These are phyloP conservation scores for Coemansia sp. DNA, from an alignment of 192 early-diverging fungal genomes.

Conservation along the genomic window DNA sequence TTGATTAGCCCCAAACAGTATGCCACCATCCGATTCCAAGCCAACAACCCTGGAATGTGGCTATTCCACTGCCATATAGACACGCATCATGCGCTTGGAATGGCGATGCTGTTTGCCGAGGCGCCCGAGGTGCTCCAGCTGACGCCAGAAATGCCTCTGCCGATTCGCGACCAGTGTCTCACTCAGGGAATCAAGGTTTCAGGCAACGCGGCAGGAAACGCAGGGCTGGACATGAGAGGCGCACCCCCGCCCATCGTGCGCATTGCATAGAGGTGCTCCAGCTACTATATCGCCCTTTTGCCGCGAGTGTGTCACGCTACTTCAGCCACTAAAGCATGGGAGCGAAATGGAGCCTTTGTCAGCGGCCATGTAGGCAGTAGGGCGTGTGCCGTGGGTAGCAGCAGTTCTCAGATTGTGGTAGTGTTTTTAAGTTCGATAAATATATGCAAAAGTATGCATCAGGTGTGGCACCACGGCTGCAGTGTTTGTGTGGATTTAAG, in stretches of 20 bases:
- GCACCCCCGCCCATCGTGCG: background rate
- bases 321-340: slow-evolving; percentile 3
- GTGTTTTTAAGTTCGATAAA: too few species aligned
- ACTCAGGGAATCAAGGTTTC: too few species aligned
- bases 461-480: too few species aligned
- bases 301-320: background rate
- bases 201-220: background rate
- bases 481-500: too few species aligned
- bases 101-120: slow-evolving; percentile 64
- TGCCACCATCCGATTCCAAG: slow-evolving; percentile 65
- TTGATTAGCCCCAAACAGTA: too few species aligned
- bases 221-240: background rate
- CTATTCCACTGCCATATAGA: slow-evolving; percentile 74
- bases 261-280: too few species aligned
- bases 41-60: slow-evolving; percentile 81
- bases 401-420: too few species aligned
- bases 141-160: too few species aligned
- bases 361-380: background rate
- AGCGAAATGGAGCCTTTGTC: background rate
- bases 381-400: background rate
- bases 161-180: too few species aligned
- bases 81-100: slow-evolving; percentile 59
- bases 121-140: slow-evolving; percentile 61
- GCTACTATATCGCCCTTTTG: background rate
- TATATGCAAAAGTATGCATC: too few species aligned